A percentile compares a stretch with the other conserved stretches of the same genome.
phyloP scores from a whole-genome alignment of 306 rosid genomes.

The Inga leiocalycina region DNA sequence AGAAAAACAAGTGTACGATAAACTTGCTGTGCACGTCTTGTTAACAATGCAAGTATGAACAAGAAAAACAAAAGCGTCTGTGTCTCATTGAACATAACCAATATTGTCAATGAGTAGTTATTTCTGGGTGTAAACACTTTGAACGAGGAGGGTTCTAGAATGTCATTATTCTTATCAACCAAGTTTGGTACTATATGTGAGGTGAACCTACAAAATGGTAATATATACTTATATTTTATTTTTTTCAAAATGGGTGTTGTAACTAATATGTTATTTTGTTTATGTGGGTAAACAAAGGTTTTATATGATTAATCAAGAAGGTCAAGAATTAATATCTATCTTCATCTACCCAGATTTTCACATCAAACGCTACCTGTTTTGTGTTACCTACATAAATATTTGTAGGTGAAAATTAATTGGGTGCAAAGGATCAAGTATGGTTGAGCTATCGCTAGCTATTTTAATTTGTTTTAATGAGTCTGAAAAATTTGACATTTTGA shows the following conservation, averaged over 20 bases:
- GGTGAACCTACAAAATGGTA: background rate
- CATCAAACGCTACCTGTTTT: background rate
- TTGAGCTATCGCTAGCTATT: background rate
- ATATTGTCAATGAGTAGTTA: background rate
- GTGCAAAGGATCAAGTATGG: background rate
- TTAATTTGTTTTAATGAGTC: too few species aligned
- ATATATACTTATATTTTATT: background rate
- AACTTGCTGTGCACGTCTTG: constrained; percentile 9
- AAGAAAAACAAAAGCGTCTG: background rate
- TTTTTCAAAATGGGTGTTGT: background rate
- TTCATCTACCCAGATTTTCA: background rate
- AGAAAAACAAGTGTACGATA: background rate
- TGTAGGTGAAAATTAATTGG: background rate
- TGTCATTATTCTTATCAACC: background rate
- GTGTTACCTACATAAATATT: too few species aligned
- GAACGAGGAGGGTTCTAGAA: background rate
- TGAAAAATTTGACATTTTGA: too few species aligned
- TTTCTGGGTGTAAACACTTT: background rate
- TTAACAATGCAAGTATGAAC: background rate
- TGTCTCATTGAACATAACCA: background rate
- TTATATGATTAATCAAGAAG: background rate
- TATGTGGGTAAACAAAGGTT: background rate
- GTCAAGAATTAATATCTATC: background rate
- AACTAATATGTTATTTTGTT: constrained; percentile 5
- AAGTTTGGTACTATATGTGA: background rate